Percentiles rank a stretch among this genome's conserved stretches.
These are phyloP conservation scores for Cladophialophora carrionii DNA, from an alignment of 2,329 filamentous ascomycete genomes.

Conservation along the genomic window DNA sequence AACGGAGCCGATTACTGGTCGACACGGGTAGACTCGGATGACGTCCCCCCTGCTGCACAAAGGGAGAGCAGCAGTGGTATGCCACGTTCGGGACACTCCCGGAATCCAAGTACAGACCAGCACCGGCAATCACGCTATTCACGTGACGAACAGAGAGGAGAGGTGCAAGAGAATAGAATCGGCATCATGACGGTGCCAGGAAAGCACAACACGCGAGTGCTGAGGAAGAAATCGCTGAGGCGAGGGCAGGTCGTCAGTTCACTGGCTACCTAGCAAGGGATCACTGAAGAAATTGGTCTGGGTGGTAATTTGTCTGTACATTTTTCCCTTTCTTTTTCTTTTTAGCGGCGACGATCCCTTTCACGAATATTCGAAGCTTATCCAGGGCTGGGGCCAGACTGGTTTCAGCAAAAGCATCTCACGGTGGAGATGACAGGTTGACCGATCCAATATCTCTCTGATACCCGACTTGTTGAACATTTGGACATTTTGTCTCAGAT, in stretches of 20 bases:
- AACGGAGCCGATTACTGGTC: conserved; percentile 23
- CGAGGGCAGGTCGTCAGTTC: conserved; percentile 9
- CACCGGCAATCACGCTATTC: background rate
- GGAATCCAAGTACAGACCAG: conserved; percentile 9
- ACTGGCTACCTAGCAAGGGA: conserved; percentile 1
- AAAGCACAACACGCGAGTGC: conserved; percentile 27
- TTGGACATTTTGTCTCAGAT: conserved; percentile 13
- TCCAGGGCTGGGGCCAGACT: background rate
- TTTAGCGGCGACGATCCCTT: conserved; percentile 10
- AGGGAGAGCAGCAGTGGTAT: background rate
- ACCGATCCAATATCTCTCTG: background rate
- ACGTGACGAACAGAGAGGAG: conserved; percentile 2
- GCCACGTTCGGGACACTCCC: background rate
- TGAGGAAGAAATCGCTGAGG: conserved; percentile 32
- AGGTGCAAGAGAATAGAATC: conserved; percentile 21
- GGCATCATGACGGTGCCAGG: conserved; percentile 33
- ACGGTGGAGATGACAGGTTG: background rate
- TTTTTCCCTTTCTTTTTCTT: background rate
- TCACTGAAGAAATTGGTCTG: background rate
- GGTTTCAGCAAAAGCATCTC: background rate
- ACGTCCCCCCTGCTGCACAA: conserved; percentile 1
- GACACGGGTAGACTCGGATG: conserved; percentile 16
- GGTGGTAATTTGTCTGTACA: conserved; percentile 7
- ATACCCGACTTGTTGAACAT: conserved; percentile 6
- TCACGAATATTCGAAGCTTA: background rate